These are phyloP conservation scores for Calonectria henricotiae DNA, from an alignment of 2,329 filamentous ascomycete genomes.

Conservation along the genomic window DNA sequence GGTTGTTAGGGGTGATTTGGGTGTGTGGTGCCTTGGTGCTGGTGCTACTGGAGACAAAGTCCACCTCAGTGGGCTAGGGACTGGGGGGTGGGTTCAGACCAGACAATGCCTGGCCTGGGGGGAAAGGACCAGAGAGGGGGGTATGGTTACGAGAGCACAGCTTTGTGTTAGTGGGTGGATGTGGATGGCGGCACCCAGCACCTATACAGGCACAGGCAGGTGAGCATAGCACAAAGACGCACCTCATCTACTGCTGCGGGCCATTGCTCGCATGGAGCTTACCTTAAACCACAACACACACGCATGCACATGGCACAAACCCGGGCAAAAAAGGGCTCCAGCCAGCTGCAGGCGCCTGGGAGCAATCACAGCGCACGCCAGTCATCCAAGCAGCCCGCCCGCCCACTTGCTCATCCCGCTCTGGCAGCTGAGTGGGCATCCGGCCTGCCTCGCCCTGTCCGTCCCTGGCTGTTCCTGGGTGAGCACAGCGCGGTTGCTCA, in stretches of 20 bases:
- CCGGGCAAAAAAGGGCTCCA: conserved; percentile 38
- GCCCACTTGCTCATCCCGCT: conserved; percentile 44
- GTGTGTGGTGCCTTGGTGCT: conserved; percentile 46
- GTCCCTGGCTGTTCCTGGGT: conserved; percentile 25
- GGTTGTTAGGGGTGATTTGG: conserved; percentile 58
- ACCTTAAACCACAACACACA: conserved; percentile 21
- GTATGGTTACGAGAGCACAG: conserved; percentile 17
- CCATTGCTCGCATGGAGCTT: conserved; percentile 23
- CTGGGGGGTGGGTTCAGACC: conserved; percentile 18
- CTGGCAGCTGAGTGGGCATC: conserved; percentile 48
- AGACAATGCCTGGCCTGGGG: conserved; percentile 22
- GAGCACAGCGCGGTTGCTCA: conserved; percentile 50
- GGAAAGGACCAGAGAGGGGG: not conserved
- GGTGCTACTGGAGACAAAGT: conserved; percentile 32
- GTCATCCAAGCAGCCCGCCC: conserved; percentile 45
- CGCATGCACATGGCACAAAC: conserved; percentile 43
- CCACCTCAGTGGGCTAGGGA: conserved; percentile 28
- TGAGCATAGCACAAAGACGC: conserved; percentile 23
- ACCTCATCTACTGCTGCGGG: conserved; percentile 18
- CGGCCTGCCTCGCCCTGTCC: conserved; percentile 38
- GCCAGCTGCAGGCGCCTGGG: conserved; percentile 34
- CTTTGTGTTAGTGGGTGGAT: conserved; percentile 17
- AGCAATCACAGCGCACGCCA: conserved; percentile 50
- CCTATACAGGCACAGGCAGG: conserved; percentile 17
- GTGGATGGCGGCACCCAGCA: conserved; percentile 8